These are phyloP conservation scores for Podosphaera xanthii DNA, from an alignment of 2,329 filamentous ascomycete genomes.

Conservation along the genomic window DNA sequence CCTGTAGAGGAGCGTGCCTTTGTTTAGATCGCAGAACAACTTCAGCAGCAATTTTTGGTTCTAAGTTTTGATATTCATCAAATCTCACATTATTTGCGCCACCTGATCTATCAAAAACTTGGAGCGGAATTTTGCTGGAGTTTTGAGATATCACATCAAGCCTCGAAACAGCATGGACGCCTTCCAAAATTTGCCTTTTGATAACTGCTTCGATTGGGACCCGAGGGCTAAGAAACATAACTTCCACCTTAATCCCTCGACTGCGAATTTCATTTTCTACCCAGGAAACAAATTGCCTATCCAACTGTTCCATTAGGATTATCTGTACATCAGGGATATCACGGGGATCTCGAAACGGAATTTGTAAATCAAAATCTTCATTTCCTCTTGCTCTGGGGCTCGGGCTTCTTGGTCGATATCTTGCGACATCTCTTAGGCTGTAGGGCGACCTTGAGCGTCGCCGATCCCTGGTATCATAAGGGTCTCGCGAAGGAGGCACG, in stretches of 20 bases:
- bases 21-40: conserved; percentile 53
- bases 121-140: conserved; percentile 52
- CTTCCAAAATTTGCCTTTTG: conserved; percentile 66
- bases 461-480: conserved; percentile 19
- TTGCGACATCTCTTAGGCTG: conserved; percentile 22
- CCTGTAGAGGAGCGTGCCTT: conserved; percentile 18
- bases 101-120: conserved; percentile 61
- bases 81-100: conserved; percentile 59
- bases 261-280: conserved; percentile 55
- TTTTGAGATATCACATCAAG: conserved; percentile 48
- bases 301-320: conserved; percentile 55
- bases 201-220: conserved; percentile 61
- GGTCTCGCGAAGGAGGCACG: conserved; percentile 14
- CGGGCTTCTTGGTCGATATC: conserved; percentile 45
- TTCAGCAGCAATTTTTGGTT: conserved; percentile 56
- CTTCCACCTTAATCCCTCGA: conserved; percentile 50
- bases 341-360: conserved; percentile 48
- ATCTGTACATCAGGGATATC: conserved; percentile 82
- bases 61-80: conserved; percentile 69
- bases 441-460: conserved; percentile 45
- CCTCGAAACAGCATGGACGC: conserved; percentile 65
- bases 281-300: conserved; percentile 60
- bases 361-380: conserved; percentile 38
- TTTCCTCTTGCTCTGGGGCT: conserved; percentile 35
- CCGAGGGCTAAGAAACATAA: conserved; percentile 56